Evolutionary conservation across 345 rosid genomes (phyloP).

Genomic region (Moringa oleifera): DNA sequence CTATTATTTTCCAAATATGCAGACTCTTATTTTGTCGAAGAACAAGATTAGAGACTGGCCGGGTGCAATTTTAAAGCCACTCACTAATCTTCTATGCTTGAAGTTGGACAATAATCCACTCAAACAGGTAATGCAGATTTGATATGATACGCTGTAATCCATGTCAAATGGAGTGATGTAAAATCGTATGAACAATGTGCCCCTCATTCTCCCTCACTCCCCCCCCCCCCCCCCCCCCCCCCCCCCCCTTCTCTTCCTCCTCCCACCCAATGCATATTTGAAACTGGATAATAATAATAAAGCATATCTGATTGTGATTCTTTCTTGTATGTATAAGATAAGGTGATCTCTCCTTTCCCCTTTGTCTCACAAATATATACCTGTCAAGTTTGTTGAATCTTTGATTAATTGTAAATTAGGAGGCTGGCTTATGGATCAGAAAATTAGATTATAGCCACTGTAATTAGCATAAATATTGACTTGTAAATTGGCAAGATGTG

Average conservation of each 20-base stretch:
- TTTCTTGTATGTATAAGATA: no score
- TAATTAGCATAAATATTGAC: not conserved
- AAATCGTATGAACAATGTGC: no score
- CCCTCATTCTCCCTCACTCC: no score
- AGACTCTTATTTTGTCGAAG: conserved; percentile 70
- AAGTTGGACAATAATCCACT: conserved; percentile 81
- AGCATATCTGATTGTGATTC: no score
- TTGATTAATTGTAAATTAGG: not conserved
- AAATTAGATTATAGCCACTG: not conserved
- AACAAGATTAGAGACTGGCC: conserved; percentile 91
- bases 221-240: no score
- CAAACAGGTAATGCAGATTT: conserved; percentile 46
- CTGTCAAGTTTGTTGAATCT: no score
- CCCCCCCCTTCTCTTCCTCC: no score
- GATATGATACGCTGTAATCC: not conserved
- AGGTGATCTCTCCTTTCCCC: no score
- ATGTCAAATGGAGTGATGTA: not conserved
- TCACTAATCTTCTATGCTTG: conserved; percentile 61
- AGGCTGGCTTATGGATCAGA: not conserved
- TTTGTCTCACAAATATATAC: no score
- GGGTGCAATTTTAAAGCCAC: conserved; percentile 50
- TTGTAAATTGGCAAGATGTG: not conserved
- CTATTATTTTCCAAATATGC: conserved; percentile 26
- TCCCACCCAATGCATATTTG: no score
- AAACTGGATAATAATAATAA: no score